These are phyloP conservation scores for Alnus glutinosa DNA, from an alignment of 306 rosid species.

Conservation along the genomic window DNA sequence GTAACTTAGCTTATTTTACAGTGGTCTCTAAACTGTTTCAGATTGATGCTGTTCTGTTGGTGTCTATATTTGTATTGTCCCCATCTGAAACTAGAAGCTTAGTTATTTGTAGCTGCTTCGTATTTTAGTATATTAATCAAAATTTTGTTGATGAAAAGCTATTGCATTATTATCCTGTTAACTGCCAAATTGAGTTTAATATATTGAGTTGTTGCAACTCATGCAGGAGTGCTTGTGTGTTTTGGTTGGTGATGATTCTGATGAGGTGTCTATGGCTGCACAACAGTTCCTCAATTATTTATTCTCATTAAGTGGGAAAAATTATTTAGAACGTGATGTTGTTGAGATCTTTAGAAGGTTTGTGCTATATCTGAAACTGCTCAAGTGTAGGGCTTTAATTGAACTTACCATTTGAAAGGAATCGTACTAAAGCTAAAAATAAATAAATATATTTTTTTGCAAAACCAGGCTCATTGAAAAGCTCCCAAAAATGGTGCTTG, in stretches of 20 bases:
- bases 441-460: conserved; percentile 5
- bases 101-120: neutral
- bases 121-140: neutral
- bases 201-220: conserved; percentile 27
- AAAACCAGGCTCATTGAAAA: conserved; percentile 72
- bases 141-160: neutral
- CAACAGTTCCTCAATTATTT: conserved; percentile 68
- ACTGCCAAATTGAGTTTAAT: conserved; percentile 20
- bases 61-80: conserved; percentile 1
- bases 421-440: conserved; percentile 12
- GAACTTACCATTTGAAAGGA: conserved; percentile 10
- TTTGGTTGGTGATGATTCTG: conserved; percentile 72
- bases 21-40: neutral
- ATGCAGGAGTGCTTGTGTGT: conserved; percentile 87
- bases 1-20: neutral
- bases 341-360: conserved; percentile 74
- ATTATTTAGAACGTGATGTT: conserved; percentile 50
- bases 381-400: conserved; percentile 16
- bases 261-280: conserved; percentile 70
- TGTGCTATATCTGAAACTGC: conserved; percentile 22
- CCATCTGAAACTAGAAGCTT: neutral
- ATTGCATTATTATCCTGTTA: conserved; percentile 24
- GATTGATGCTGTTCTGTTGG: neutral
- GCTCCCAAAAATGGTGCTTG: conserved; percentile 91
- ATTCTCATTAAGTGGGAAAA: conserved; percentile 46